Conservation (phyloP, 306 rosid species). For the Mimosa bimucronata region DNA sequence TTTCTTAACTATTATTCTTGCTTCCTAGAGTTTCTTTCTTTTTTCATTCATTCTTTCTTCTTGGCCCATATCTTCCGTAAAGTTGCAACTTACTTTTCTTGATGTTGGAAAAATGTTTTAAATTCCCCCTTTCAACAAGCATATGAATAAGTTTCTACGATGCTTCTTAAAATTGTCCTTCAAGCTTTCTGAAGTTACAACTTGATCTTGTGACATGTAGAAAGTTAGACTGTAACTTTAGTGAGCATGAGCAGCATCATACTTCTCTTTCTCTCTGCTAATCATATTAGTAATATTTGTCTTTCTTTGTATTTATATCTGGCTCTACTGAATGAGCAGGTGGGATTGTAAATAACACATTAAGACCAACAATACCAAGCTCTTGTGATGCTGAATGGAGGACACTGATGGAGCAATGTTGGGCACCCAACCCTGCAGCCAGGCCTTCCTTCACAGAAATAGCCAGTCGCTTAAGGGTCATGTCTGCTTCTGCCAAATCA, state of each 20-base stretch:
- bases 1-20: neutral
- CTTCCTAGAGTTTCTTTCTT: neutral
- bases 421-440: constrained; percentile 79
- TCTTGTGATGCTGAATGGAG: constrained; percentile 79
- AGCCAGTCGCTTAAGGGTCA: constrained; percentile 69
- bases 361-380: constrained; percentile 73
- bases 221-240: too few species aligned
- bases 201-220: too few species aligned
- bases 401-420: constrained; percentile 86
- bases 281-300: neutral
- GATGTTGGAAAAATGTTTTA: too few species aligned
- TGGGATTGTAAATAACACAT: constrained; percentile 83
- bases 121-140: too few species aligned
- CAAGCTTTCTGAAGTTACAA: too few species aligned
- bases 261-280: neutral
- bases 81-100: neutral
- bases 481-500: constrained; percentile 71
- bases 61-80: too few species aligned
- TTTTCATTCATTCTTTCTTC: neutral
- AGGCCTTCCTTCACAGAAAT: constrained; percentile 90
- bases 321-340: constrained; percentile 51
- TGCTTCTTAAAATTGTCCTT: too few species aligned
- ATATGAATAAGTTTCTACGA: too few species aligned
- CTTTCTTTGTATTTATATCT: neutral
- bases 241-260: too few species aligned